Evolutionary conservation across 129 eudicot species (phyloP), one percentile per base, ranked within the genome.

Genomic region (Pulicaria dysenterica): DNA sequence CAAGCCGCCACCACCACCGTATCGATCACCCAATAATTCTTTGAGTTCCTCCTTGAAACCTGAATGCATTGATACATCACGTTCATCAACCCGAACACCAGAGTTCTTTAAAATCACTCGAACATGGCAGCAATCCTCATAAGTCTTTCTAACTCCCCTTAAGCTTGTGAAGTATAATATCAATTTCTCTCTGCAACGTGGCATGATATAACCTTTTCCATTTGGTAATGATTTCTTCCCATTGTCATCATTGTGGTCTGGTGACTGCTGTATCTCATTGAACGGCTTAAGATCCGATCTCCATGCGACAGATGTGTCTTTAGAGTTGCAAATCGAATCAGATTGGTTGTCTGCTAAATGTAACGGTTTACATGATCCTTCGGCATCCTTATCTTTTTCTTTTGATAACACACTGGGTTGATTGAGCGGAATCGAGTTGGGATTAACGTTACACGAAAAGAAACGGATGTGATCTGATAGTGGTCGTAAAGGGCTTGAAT

Each of bases 61-160:
- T 17, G 85, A 90, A 81, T 94, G 97, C 99, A 94, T 90, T 0
- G 99, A 94, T 10, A 94, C 93, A 53, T 94, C 99, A n/a, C 99
- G 83, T 64, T 94, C 99, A 11, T 94, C 99, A 2, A 94, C 83
- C 37, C 84, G 74, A 50, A 86, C 79, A 2, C 92, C 88, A 0
- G 82, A 44, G 17, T 82, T 87, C 60, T 86, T 94, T 49, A 94
- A 37, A n/a, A 94, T 84, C 0, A 81, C 85, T 17, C 91, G 71
- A 67, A 90, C 94, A 69, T 81, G 71, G 31, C 96, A 90, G 37
- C 97, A 88, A 80, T 94, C 96, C 77, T 94, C 99, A 55, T 88
- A 90, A 0, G 99, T 94, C 81, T 90, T 94, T 73, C 99, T 85
- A 40, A 94, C 88, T 0, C 99, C 99, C 67, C 99, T 73, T 11